Evolutionary conservation across 2,329 filamentous ascomycete species (phyloP), one percentile per base, ranked within the genome.

Genomic region (Dothistroma septosporum): DNA sequence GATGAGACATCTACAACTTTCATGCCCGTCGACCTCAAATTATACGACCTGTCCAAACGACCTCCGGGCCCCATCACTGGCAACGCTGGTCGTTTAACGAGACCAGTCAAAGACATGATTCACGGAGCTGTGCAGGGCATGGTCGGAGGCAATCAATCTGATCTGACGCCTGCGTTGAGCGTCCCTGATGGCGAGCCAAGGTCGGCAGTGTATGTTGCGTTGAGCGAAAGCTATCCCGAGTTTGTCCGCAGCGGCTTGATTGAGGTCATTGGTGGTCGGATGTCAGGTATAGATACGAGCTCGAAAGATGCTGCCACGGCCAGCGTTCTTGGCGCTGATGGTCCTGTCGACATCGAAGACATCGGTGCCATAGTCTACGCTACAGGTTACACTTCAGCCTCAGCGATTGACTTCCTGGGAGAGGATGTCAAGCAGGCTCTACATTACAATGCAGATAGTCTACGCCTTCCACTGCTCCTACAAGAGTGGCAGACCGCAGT

Each of bases 211-310:
- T 60, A 86, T 70, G 77, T 92, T 6, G 85, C 86, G 9, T 83
- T 91, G 57, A 89, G 87, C 55, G 87, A 91, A 64, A 83, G 83
- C 61, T 94, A 95, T 69, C 75, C 82, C 31, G 87, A 91, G 56
- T 91, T 91, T 68, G 88, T 92, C 14, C 83, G 89, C 33, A 85
- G 84, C 0, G 85, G 86, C 0, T 28, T 75, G 6, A 78, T 79
- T 37, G 66, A 78, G 6, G 76, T 76, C 5, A 60, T 76, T 0
- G 66, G 70, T 59, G 78, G 78, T 2, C 72, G 76, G 60, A 76
- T 75, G 0, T 61, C 63, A 1, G 61, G 57, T 9, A 55, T 77
- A 14, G 60, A 53, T 4, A 24, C 33, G 4, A 24, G 28, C n/a
- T 46, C 12, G 49, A 61, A 53, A 35, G 60, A 21, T 28, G 62